Percentiles rank a stretch among this genome's conserved stretches.
phyloP scores from a whole-genome alignment of 768 basidiomycete species.

The Cystofilobasidium capitatum region DNA sequence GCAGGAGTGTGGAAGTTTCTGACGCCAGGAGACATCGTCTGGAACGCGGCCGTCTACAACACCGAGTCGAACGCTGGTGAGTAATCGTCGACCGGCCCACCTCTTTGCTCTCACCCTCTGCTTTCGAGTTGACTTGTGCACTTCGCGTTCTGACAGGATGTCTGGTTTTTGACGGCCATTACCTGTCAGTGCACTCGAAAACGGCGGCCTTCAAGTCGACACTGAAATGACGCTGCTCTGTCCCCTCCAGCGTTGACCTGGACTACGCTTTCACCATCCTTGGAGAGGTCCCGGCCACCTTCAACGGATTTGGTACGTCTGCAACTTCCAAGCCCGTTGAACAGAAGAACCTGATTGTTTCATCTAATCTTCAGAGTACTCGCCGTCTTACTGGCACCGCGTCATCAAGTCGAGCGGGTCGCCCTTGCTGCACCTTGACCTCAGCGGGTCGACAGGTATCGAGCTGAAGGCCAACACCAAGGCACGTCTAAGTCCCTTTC shows the following conservation, averaged over 20 bases:
- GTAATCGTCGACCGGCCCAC: background rate
- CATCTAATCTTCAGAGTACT: slow-evolving; percentile 42
- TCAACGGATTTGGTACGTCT: background rate
- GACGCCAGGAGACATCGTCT: slow-evolving; percentile 69
- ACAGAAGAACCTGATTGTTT: background rate
- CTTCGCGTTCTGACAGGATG: background rate
- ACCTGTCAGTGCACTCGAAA: slow-evolving; percentile 36
- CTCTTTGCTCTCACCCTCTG: background rate
- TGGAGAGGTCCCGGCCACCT: slow-evolving; percentile 4
- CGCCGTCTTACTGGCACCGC: slow-evolving; percentile 82
- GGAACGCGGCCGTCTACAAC: slow-evolving; percentile 77
- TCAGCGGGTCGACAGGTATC: slow-evolving; percentile 60
- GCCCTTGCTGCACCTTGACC: slow-evolving; percentile 59
- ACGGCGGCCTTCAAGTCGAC: slow-evolving; percentile 78
- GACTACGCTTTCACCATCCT: background rate
- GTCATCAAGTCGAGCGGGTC: slow-evolving; percentile 55
- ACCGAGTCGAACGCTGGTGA: slow-evolving; percentile 45
- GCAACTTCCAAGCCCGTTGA: background rate
- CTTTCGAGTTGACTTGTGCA: too few relatives aligned
- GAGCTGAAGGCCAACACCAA: slow-evolving; percentile 66
- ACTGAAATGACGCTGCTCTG: slow-evolving; percentile 49
- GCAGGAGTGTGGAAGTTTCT: slow-evolving; percentile 57
- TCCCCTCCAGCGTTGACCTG: slow-evolving; percentile 43
- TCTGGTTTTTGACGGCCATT: slow-evolving; percentile 12
- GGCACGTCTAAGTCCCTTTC: slow-evolving; percentile 63